Base-by-base conservation (phyloP, 805 yeast species). In the Candida yuanshanica region DNA sequence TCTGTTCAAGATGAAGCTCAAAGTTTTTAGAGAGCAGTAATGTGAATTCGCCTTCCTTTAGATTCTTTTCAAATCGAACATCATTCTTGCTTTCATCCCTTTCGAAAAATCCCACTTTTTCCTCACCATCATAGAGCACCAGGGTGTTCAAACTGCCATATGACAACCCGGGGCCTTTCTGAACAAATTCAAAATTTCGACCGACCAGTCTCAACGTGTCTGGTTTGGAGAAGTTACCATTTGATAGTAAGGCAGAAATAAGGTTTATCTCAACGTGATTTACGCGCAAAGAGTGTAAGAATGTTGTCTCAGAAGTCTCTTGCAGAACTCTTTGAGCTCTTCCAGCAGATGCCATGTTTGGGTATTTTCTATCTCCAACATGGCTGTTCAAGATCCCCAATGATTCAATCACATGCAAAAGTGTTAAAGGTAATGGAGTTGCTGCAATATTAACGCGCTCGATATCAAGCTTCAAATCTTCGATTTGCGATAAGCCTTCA, bases 1-100 rank as follows among this genome's bases (percentile, higher is more conserved):
- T 16, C 4, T 21, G 13, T 7, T 52, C 47, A 18, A 57, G 20
- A 10, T 44, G 31, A 1, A 55, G 7, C 3, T 33, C 29, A 0
- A 72, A 69, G 0, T 63, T 57, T 43, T 77, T 77, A 0, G 79
- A 66, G 17, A 72, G 55, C 2, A 77, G 52, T 0, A 70, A 22
- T 0, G 78, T 72, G 16, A 65, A 55, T 32, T 70, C 70, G 12
- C 54, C 50, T 0, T 55, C 42, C 10, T 49, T 54, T 8, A 54
- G 44, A 36, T 69, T 66, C 18, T 69, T 43, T 51, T 80, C 84
- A 53, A 79, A 75, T 25, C 81, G 53, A 2, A 80, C 36, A 48
- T 80, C 86, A 7, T 74, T 71, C 32, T 68, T 69, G 1, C 50
- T 44, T 13, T 55, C 34, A 20, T 52, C 46, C n/a, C 56, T 52